Evolutionary conservation across 805 yeast species (phyloP).

Genomic region (Hanseniaspora guilliermondii): DNA sequence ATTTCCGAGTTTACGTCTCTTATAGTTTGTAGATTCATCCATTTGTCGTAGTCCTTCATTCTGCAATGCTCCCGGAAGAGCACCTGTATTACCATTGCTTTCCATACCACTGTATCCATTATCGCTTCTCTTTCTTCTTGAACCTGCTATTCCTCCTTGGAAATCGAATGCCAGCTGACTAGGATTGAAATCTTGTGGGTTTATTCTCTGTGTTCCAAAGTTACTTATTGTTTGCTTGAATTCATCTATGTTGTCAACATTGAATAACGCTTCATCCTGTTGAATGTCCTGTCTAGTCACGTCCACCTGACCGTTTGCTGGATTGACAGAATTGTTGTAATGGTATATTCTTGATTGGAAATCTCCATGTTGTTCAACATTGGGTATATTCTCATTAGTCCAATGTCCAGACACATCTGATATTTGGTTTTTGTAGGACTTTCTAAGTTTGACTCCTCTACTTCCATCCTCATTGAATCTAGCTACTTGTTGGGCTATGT

Average conservation of each 20-base stretch:
- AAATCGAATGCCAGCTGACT: constrained; percentile 10
- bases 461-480: constrained; percentile 79
- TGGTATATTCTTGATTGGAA: constrained; percentile 26
- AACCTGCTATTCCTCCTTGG: background rate
- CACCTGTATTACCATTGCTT: background rate
- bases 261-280: constrained; percentile 5
- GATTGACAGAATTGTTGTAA: constrained; percentile 18
- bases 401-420: constrained; percentile 71
- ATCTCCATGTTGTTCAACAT: constrained; percentile 29
- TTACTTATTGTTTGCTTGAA: background rate
- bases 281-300: constrained; percentile 22
- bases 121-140: constrained; percentile 10
- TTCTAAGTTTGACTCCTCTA: constrained; percentile 82
- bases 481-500: constrained; percentile 67
- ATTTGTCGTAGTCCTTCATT: constrained; percentile 1
- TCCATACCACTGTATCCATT: background rate
- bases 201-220: constrained; percentile 9
- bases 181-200: background rate
- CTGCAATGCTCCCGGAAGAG: background rate
- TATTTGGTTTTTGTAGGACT: constrained; percentile 89
- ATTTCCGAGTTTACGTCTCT: constrained; percentile 7
- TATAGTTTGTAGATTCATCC: constrained; percentile 5
- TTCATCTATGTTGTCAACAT: constrained; percentile 1
- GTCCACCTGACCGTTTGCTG: constrained; percentile 11
- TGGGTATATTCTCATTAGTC: constrained; percentile 40